A percentile compares a stretch with the other conserved stretches of the same genome.
Evolutionary conservation across 208 protist genomes (phyloP).

Genomic region (Trypanosoma boissoni): DNA sequence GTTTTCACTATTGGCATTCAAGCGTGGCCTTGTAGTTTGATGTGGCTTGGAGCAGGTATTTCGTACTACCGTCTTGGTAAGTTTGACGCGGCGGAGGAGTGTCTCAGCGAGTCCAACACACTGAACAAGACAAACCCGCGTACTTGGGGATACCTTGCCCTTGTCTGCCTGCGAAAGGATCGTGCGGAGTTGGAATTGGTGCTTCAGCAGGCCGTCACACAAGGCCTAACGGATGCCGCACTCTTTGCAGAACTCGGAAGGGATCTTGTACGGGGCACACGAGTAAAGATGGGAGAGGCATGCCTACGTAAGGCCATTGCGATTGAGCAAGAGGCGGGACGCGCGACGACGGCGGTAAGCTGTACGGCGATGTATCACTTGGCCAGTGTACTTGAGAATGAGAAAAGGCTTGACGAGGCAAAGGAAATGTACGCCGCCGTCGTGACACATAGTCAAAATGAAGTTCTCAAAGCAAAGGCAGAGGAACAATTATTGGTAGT

Average conservation of each 20-base stretch:
- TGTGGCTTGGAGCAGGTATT: slow-evolving; percentile 88
- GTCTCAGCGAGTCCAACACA: slow-evolving; percentile 86
- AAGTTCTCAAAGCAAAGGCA: slow-evolving; percentile 65
- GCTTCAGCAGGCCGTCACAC: slow-evolving; percentile 54
- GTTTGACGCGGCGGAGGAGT: slow-evolving; percentile 69
- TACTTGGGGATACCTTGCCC: slow-evolving; percentile 82
- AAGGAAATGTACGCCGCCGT: slow-evolving; percentile 44
- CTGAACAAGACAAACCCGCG: slow-evolving; percentile 82
- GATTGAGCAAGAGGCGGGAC: slow-evolving; percentile 20
- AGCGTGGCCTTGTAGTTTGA: slow-evolving; percentile 73
- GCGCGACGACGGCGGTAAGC: slow-evolving; percentile 13
- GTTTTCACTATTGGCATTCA: slow-evolving; percentile 68
- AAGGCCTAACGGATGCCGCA: slow-evolving; percentile 56
- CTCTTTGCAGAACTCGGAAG: slow-evolving; percentile 75
- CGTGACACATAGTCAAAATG: slow-evolving; percentile 30
- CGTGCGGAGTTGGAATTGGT: slow-evolving; percentile 56
- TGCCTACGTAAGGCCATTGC: slow-evolving; percentile 60
- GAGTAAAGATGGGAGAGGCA: slow-evolving; percentile 37
- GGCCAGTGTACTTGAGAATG: slow-evolving; percentile 47
- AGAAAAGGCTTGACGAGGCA: slow-evolving; percentile 47
- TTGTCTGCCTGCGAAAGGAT: slow-evolving; percentile 48
- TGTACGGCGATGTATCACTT: slow-evolving; percentile 59
- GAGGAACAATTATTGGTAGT: slow-evolving; percentile 64
- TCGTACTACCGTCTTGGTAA: slow-evolving; percentile 78
- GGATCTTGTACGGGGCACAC: slow-evolving; percentile 44